Conservation (phyloP, 108 stramenopile species). For the Nitzschia sp. region DNA sequence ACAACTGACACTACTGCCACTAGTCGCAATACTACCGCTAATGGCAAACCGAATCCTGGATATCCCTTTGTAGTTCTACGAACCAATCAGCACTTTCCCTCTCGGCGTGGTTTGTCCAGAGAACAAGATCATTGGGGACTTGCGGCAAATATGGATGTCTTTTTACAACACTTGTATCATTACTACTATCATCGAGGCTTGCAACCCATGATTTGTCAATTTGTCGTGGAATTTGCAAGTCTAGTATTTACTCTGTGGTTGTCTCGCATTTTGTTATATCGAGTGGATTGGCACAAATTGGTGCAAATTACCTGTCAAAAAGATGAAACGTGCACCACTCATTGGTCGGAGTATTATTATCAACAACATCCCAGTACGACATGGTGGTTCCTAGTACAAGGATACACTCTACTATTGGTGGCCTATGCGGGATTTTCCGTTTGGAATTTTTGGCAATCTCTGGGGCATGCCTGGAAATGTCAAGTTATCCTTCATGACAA, state of each 20-base stretch:
- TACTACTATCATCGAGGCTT: conserved; percentile 94
- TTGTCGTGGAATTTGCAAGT: conserved; percentile 79
- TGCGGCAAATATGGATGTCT: conserved; percentile 86
- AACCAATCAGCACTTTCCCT: conserved; percentile 32
- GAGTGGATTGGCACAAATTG: conserved; percentile 86
- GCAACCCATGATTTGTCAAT: conserved; percentile 79
- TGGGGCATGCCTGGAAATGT: conserved; percentile 57
- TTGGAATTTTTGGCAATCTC: conserved; percentile 51
- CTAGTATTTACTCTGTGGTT: conserved; percentile 90
- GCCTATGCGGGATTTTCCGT: conserved; percentile 56
- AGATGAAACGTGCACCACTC: conserved; percentile 71
- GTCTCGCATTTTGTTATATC: conserved; percentile 82
- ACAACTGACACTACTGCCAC: background rate
- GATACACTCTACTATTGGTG: conserved; percentile 64
- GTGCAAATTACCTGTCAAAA: conserved; percentile 81
- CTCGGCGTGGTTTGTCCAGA: background rate
- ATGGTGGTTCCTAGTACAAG: conserved; percentile 36
- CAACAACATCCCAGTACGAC: conserved; percentile 14
- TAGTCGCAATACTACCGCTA: background rate
- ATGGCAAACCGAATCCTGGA: conserved; percentile 6
- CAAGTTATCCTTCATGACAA: conserved; percentile 73
- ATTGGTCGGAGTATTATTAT: conserved; percentile 47
- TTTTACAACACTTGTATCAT: conserved; percentile 84
- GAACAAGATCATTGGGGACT: conserved; percentile 68
- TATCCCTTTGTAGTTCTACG: conserved; percentile 71